Conservation (phyloP, 306 rosid genomes). For the Prunus persica region DNA sequence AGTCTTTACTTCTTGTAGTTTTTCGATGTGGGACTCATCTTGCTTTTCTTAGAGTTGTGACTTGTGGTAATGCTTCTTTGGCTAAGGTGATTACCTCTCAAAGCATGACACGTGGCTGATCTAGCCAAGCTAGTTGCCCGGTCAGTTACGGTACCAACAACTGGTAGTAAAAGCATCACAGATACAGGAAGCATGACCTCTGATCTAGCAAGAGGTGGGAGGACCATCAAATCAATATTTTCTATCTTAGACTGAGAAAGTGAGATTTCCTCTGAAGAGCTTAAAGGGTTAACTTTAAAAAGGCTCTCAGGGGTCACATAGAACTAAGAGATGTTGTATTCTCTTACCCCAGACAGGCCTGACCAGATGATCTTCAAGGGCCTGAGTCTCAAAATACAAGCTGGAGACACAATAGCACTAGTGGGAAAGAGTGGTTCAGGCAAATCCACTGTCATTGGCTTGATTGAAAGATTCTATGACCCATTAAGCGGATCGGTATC, state of each 20-base stretch:
- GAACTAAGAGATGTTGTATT: constrained; percentile 54
- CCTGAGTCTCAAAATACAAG: constrained; percentile 52
- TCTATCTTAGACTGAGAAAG: constrained; percentile 54
- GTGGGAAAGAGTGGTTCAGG: constrained; percentile 86
- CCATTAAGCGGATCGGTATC: constrained; percentile 52
- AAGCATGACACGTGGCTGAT: no score
- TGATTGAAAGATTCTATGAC: constrained; percentile 78
- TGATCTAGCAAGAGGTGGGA: constrained; percentile 67
- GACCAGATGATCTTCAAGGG: constrained; percentile 70
- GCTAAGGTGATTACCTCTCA: no score
- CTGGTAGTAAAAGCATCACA: constrained; percentile 61
- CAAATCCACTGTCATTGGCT: constrained; percentile 73
- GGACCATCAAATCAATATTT: constrained; percentile 58
- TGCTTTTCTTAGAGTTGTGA: no score
- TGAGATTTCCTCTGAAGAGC: constrained; percentile 62
- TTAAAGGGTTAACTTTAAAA: constrained; percentile 21
- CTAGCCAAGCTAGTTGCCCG: no score
- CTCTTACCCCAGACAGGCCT: constrained; percentile 68
- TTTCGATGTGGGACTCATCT: no score
- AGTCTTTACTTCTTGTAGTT: no score
- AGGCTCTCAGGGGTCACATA: constrained; percentile 42
- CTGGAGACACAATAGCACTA: constrained; percentile 61
- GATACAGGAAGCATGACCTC: constrained; percentile 81
- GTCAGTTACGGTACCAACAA: no score
- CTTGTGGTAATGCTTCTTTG: no score